Percentiles rank a stretch among this genome's conserved stretches.
Conservation (phyloP, 257 asterid genomes). For the Echium plantagineum region DNA sequence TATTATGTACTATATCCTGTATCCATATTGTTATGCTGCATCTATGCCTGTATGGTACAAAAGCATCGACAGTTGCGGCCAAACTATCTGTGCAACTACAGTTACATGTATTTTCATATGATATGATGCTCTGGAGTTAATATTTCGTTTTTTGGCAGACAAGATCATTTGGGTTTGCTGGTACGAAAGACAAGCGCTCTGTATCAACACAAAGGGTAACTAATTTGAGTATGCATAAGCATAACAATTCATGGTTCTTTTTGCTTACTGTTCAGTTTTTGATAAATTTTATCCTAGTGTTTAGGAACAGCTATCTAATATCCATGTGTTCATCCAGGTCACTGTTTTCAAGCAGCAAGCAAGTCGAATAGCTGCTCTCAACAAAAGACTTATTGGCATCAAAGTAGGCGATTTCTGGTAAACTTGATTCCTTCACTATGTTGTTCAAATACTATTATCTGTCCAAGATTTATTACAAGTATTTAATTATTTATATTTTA, state of each 20-base stretch:
- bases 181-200: conserved; percentile 93
- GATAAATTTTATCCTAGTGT: background rate
- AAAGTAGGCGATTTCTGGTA: conserved; percentile 95
- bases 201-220: conserved; percentile 87
- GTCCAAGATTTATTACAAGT: too few relatives aligned
- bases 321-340: conserved; percentile 34
- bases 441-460: background rate
- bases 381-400: conserved; percentile 67
- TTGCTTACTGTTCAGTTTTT: background rate
- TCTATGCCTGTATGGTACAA: background rate
- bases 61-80: background rate
- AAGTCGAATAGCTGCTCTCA: conserved; percentile 66
- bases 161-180: conserved; percentile 88
- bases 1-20: background rate
- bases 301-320: too few relatives aligned
- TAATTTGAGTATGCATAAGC: conserved; percentile 9
- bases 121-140: conserved; percentile 7
- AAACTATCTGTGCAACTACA: background rate
- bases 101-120: background rate
- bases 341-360: conserved; percentile 90
- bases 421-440: conserved; percentile 20
- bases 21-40: background rate
- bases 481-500: conserved; percentile 11
- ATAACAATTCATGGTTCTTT: background rate
- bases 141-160: conserved; percentile 44